Evolutionary conservation across 208 protist genomes (phyloP), one percentile per base, ranked within the genome.

Genomic region (Trypanosoma scelopori): DNA sequence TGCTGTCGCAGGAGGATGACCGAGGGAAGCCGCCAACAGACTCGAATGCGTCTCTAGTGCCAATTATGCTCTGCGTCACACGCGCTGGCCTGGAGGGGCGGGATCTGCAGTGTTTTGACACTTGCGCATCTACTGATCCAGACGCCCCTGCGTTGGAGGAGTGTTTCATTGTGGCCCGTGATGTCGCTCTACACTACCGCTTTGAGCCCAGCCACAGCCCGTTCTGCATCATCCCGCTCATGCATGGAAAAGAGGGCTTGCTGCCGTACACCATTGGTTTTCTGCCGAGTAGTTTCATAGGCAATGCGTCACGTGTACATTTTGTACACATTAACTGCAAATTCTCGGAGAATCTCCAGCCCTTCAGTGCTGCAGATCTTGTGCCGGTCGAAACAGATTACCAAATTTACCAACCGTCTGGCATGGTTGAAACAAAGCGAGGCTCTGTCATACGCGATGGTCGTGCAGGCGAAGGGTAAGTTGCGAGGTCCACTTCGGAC

Each of bases 151-250:
- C 4, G 16, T 28, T 7, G 42, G 23, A 48, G 22, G 39, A 5
- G 16, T 22, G n/a, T 18, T 69, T 69, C 43, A 39, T 48, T 48
- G 25, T 48, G 2, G 62, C 48, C n/a, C 46, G 62, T 25, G 62
- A 69, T 45, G 15, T 65, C 50, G 45, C 37, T 9, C 1, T 69
- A 5, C 32, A 69, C 30, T 69, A 69, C 42, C 27, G 13, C 15
- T 69, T 69, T 41, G 37, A 13, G 15, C 51, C 45, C 5, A 5
- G 20, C 5, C 20, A 39, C 18, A 62, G 50, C 18, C 51, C 62
- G 18, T 69, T 62, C 62, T 58, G 20, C 18, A 56, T 69, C 49
- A 58, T 69, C 52, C 62, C 62, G 18, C 11, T 48, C n/a, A 65
- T 69, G n/a, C 57, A 65, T 30, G 62, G 35, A 32, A 27, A 15